Conservation (phyloP, 2,329 filamentous ascomycete genomes). For the Aureobasidium sp. region DNA sequence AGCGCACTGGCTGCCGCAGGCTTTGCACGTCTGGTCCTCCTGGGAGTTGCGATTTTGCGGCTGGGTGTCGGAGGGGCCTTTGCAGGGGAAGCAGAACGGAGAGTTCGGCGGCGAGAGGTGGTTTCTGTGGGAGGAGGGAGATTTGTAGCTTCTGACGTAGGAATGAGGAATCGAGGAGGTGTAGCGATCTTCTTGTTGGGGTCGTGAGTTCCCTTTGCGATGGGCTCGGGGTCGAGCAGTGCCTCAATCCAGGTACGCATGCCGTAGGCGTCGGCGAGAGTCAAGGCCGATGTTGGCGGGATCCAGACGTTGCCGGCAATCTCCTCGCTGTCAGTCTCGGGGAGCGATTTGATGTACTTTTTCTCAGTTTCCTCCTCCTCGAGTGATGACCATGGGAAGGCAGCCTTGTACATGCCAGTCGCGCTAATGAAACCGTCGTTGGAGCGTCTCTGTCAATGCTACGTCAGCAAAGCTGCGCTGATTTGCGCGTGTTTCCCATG, state of each 20-base stretch:
- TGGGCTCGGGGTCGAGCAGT: conserved; percentile 82
- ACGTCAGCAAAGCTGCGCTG: not conserved
- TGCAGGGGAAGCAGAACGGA: conserved; percentile 54
- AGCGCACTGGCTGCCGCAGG: conserved; percentile 25
- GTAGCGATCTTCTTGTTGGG: conserved; percentile 61
- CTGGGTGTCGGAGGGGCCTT: conserved; percentile 39
- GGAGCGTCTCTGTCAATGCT: conserved; percentile 58
- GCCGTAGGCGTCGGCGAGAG: conserved; percentile 78
- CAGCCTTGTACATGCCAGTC: conserved; percentile 88
- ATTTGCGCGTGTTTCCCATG: conserved; percentile 4
- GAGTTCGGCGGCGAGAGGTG: conserved; percentile 44
- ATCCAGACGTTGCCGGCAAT: conserved; percentile 98
- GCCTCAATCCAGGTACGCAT: conserved; percentile 84
- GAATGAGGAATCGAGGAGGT: conserved; percentile 65
- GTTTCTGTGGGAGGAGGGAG: conserved; percentile 26
- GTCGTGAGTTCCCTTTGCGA: conserved; percentile 58
- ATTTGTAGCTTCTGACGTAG: conserved; percentile 17
- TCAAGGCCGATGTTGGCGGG: conserved; percentile 70
- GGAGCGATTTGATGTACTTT: conserved; percentile 74
- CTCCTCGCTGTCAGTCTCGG: conserved; percentile 79
- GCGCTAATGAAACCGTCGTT: conserved; percentile 78
- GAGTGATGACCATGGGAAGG: conserved; percentile 67
- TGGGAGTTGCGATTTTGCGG: conserved; percentile 47
- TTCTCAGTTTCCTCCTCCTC: conserved; percentile 67
- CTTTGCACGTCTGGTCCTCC: conserved; percentile 40